Evolutionary conservation across 2,329 filamentous ascomycete genomes (phyloP).

Genomic region (Talaromyces sp.): DNA sequence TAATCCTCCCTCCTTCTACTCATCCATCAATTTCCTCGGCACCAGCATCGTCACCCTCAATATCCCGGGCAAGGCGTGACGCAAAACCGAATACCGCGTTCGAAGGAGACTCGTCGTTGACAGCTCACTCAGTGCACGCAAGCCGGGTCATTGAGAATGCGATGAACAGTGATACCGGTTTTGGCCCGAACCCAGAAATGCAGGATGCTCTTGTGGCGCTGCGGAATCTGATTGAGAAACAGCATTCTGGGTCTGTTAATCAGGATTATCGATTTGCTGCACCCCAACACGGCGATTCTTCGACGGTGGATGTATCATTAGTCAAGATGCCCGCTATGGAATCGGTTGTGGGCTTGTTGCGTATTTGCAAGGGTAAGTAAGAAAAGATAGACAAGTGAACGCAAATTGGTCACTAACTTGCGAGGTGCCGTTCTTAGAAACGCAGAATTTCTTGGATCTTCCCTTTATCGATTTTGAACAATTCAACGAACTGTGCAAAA

Average conservation of each 20-base stretch:
- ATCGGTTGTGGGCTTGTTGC: slow-evolving; percentile 26
- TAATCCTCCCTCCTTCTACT: background rate
- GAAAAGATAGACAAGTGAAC: background rate
- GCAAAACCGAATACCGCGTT: slow-evolving; percentile 26
- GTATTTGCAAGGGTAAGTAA: slow-evolving; percentile 28
- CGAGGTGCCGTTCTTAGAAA: slow-evolving; percentile 12
- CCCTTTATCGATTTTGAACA: slow-evolving; percentile 28
- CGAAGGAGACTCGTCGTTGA: slow-evolving; percentile 46
- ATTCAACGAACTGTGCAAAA: slow-evolving; percentile 35
- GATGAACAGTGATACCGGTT: slow-evolving; percentile 28
- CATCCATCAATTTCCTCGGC: slow-evolving; percentile 4
- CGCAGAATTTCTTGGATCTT: slow-evolving; percentile 19
- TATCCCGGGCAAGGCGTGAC: slow-evolving; percentile 9
- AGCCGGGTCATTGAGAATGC: slow-evolving; percentile 38
- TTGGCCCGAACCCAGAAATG: slow-evolving; percentile 33
- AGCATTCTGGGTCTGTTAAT: slow-evolving; percentile 21
- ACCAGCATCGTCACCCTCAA: background rate
- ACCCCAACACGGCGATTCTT: slow-evolving; percentile 17
- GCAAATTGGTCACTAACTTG: background rate
- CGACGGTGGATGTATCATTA: slow-evolving; percentile 24
- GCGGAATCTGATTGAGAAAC: slow-evolving; percentile 33
- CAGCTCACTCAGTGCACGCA: slow-evolving; percentile 44
- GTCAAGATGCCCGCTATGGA: slow-evolving; percentile 32
- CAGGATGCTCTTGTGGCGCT: slow-evolving; percentile 31
- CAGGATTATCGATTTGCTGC: slow-evolving; percentile 22